Base-by-base conservation (phyloP, 2,329 filamentous ascomycete genomes). In the Amphichorda felina region DNA sequence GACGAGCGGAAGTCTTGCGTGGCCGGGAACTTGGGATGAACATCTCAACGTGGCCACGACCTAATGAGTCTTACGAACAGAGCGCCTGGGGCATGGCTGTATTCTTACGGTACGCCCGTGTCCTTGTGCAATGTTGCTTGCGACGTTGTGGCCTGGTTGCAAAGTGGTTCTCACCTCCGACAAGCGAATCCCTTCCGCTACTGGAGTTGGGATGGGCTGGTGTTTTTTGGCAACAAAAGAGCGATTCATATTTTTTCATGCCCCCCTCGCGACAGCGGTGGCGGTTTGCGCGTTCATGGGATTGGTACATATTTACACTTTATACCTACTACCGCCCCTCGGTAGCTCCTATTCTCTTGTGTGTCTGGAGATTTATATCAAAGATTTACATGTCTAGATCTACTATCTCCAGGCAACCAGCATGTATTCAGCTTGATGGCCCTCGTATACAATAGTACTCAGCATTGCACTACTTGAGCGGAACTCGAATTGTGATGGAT, bases 21-120 rank as follows among this genome's bases (percentile, higher is more conserved):
- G 29, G 38, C 30, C 37, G 21, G 36, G 35, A 30, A 38, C 24
- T 19, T 13, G 34, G 18, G 18, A 30, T 32, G n/a, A 38, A 38
- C 30, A 38, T 36, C 39, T 45, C 46, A 45, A 46, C 48, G 45
- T 50, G 50, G 40, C 46, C 49, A 54, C 47, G 50, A 53, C 48
- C 48, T 47, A 52, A 59, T 45, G 55, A 58, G 49, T 50, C 39
- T 51, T 39, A 50, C 39, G 42, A 49, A 36, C 29, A 40, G 40
- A 40, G 41, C 38, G 25, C 32, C 36, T 37, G 28, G 26, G 11
- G 35, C 29, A n/a, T n/a, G n/a, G n/a, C n/a, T n/a, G n/a, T n/a
- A n/a, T n/a, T n/a, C 27, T 32, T 29, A 16, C 15, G 15, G 9
- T 30, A 14, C 9, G 9, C 8, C 29, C 8, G 29, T 11, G 9